These are phyloP conservation scores for Hansenula lynferdii DNA, from an alignment of 1,139 yeast genomes.

Conservation along the genomic window DNA sequence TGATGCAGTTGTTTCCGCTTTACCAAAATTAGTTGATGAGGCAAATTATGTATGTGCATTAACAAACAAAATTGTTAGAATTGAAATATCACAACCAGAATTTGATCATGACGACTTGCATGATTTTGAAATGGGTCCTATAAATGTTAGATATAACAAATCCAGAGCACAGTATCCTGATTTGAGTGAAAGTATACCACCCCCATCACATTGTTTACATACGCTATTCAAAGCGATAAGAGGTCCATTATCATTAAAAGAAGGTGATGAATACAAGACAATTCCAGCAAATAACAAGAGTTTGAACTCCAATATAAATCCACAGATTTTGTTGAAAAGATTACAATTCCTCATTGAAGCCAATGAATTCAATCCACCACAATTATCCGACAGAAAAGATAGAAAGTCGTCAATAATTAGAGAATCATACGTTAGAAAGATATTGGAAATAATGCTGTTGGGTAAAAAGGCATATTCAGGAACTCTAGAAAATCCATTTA, in stretches of 20 bases:
- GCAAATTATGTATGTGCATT: conserved; percentile 39
- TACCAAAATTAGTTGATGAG: conserved; percentile 33
- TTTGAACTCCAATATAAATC: conserved; percentile 51
- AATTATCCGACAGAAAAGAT: conserved; percentile 34
- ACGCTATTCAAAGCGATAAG: conserved; percentile 55
- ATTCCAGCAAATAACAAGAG: conserved; percentile 45
- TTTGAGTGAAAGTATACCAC: conserved; percentile 34
- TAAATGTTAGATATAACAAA: conserved; percentile 31
- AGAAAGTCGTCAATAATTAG: conserved; percentile 25
- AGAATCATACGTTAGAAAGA: conserved; percentile 47
- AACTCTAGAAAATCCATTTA: conserved; percentile 25
- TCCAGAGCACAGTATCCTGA: conserved; percentile 26
- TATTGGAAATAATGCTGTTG: conserved; percentile 41
- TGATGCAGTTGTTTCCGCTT: conserved; percentile 17
- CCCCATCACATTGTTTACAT: conserved; percentile 47
- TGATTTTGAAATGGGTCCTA: conserved; percentile 33
- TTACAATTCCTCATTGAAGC: conserved; percentile 40
- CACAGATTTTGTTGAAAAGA: conserved; percentile 42
- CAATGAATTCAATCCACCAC: conserved; percentile 51
- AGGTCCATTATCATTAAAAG: conserved; percentile 49
- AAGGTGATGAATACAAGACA: conserved; percentile 43
- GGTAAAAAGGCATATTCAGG: conserved; percentile 32
- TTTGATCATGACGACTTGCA: conserved; percentile 31
- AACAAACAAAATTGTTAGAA: conserved; percentile 36
- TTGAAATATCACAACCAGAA: conserved; percentile 39